Conservation (phyloP, 192 early-diverging fungal species). For the Spizellomyces punctatus region DNA sequence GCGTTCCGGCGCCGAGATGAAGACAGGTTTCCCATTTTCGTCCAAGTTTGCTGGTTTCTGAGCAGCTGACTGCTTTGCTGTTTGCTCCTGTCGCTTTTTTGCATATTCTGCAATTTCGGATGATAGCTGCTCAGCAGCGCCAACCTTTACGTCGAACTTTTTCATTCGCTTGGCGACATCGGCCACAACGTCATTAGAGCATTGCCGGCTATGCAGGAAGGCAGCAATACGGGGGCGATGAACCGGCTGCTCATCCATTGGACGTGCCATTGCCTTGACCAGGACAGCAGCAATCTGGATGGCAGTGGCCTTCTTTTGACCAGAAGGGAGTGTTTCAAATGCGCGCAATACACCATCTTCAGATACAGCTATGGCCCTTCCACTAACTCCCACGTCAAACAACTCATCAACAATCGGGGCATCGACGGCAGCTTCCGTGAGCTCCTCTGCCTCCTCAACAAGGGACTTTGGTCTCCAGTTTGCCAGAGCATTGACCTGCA, state of each 20-base stretch:
- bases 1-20: constrained; percentile 39
- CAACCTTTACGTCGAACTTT: constrained; percentile 31
- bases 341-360: constrained; percentile 47
- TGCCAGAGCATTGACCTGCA: constrained; percentile 12
- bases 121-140: constrained; percentile 34
- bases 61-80: neutral
- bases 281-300: constrained; percentile 33
- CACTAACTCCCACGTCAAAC: constrained; percentile 47
- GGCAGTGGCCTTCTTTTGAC: constrained; percentile 22
- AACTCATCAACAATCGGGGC: constrained; percentile 23
- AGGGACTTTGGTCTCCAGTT: constrained; percentile 2
- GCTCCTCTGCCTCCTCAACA: constrained; percentile 17
- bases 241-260: constrained; percentile 17
- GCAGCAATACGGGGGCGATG: constrained; percentile 29
- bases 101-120: constrained; percentile 27
- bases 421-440: constrained; percentile 12
- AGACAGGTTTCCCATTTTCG: constrained; percentile 16
- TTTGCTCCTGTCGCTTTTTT: neutral
- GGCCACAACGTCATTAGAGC: constrained; percentile 15
- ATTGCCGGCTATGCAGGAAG: constrained; percentile 41
- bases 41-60: constrained; percentile 26
- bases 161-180: constrained; percentile 23
- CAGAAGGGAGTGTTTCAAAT: constrained; percentile 33
- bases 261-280: constrained; percentile 39
- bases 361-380: constrained; percentile 40